Evolutionary conservation across 257 asterid genomes (phyloP), one percentile per base, ranked within the genome.

Genomic region (Scutellaria baicalensis): DNA sequence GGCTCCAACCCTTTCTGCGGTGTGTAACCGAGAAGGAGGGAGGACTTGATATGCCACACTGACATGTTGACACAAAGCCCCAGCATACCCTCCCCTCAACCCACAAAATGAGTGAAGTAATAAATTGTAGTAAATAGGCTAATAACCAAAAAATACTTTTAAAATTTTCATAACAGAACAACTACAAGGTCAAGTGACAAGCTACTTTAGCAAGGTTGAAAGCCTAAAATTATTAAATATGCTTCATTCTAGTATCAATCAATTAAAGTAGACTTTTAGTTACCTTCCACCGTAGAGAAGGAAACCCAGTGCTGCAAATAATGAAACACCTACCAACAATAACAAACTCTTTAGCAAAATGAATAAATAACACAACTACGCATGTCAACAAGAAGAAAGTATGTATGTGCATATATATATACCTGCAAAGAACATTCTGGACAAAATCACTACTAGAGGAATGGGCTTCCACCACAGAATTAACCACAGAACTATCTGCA

Each of bases 221-320:
- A 12, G 47, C 20, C 8, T 36, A 27, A 21, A 49, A 63, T 17
- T 33, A 64, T 42, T 12, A 31, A 20, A 49, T 7, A 42, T 60
- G 48, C 23, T 50, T 12, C 27, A 56, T 14, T 68, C 31, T 44
- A 60, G 51, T 8, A 66, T 44, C 18, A 35, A 42, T 68, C 40
- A 70, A 40, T 27, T 27, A 44, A 31, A 62, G 66, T 36, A 57
- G 64, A 47, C n/a, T 23, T 11, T 21, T 11, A 20, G 56, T 39
- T 84, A 93, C 99, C 99, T 91, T 86, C 99, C 99, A 68, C 99
- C 99, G 72, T 93, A 93, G 45, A 93, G 88, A 74, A 91, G 95
- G 82, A 93, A 93, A 45, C 97, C 97, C 77, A 93, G 71, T 54
- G 99, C 97, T 23, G 99, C 96, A 87, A 87, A 84, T 60, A 93